phyloP scores from a whole-genome alignment of 2,329 filamentous ascomycete species.

The Pyrenophora tritici-repentis region DNA sequence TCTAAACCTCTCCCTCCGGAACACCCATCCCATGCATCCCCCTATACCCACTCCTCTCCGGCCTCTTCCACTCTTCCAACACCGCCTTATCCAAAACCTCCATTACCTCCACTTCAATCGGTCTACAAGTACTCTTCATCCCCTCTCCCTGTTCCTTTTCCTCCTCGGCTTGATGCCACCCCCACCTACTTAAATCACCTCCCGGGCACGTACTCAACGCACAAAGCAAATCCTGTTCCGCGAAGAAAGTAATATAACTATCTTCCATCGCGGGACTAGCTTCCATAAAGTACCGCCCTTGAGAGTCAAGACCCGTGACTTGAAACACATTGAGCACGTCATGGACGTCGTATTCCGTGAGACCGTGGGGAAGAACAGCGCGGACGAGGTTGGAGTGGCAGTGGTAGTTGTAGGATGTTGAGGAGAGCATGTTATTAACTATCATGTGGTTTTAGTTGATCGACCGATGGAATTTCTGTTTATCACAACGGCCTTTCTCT shows the following conservation, averaged over 20 bases:
- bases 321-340: conserved; percentile 89
- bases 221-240: conserved; percentile 75
- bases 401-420: conserved; percentile 76
- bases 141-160: conserved; percentile 64
- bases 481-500: no score
- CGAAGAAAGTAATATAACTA: conserved; percentile 73
- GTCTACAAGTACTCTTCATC: conserved; percentile 64
- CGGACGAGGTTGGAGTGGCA: conserved; percentile 82
- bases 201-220: conserved; percentile 74
- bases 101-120: conserved; percentile 76
- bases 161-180: conserved; percentile 62
- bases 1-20: conserved; percentile 47
- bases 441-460: no score
- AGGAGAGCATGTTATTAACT: conserved; percentile 73
- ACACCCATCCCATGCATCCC: conserved; percentile 69
- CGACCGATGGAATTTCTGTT: no score
- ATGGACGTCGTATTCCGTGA: conserved; percentile 76
- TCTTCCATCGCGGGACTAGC: conserved; percentile 35
- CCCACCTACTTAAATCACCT: conserved; percentile 81
- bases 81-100: conserved; percentile 57
- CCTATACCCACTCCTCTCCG: conserved; percentile 64
- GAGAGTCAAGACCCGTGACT: conserved; percentile 74
- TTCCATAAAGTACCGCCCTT: conserved; percentile 60
- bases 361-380: conserved; percentile 69
- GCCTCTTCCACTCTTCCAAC: conserved; percentile 63